Evolutionary conservation across 495 filamentous ascomycete species (phyloP).

Genomic region (Emericellopsis terricola): DNA sequence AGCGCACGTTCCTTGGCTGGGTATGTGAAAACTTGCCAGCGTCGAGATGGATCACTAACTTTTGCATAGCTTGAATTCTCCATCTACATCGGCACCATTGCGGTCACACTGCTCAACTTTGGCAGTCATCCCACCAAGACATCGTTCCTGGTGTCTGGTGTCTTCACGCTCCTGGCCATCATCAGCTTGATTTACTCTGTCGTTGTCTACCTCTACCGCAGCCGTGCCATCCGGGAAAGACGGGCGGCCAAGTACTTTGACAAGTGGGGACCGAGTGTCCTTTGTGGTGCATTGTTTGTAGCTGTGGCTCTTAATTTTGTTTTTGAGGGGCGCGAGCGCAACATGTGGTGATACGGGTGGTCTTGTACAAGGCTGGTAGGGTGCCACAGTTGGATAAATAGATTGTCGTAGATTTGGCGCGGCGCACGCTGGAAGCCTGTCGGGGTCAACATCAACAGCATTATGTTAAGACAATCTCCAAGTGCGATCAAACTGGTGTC

Average conservation of each 20-base stretch:
- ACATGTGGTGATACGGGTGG: constrained; percentile 19
- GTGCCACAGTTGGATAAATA: too few species aligned
- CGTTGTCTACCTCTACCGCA: constrained; percentile 72
- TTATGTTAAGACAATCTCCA: too few species aligned
- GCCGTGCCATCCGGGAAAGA: constrained; percentile 61
- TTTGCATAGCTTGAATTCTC: constrained; percentile 64
- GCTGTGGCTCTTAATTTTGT: constrained; percentile 67
- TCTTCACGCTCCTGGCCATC: constrained; percentile 69
- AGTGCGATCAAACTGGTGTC: too few species aligned
- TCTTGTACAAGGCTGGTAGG: not conserved
- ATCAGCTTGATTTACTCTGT: constrained; percentile 60
- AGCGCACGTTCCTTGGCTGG: constrained; percentile 93
- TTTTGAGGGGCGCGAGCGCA: constrained; percentile 28
- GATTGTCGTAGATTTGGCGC: too few species aligned
- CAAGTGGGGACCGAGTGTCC: constrained; percentile 61
- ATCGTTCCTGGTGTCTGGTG: constrained; percentile 48
- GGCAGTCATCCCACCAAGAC: constrained; percentile 23
- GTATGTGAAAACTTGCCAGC: constrained; percentile 10
- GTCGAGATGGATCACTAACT: constrained; percentile 5
- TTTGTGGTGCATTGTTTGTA: constrained; percentile 54
- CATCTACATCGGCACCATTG: constrained; percentile 84
- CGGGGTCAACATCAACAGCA: too few species aligned
- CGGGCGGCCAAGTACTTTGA: constrained; percentile 82
- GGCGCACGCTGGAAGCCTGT: too few species aligned
- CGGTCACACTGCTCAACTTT: constrained; percentile 85